Percentiles rank a stretch among this genome's conserved stretches.
phyloP scores from a whole-genome alignment of 768 basidiomycete genomes.

The Hygrophorus pudorinus region DNA sequence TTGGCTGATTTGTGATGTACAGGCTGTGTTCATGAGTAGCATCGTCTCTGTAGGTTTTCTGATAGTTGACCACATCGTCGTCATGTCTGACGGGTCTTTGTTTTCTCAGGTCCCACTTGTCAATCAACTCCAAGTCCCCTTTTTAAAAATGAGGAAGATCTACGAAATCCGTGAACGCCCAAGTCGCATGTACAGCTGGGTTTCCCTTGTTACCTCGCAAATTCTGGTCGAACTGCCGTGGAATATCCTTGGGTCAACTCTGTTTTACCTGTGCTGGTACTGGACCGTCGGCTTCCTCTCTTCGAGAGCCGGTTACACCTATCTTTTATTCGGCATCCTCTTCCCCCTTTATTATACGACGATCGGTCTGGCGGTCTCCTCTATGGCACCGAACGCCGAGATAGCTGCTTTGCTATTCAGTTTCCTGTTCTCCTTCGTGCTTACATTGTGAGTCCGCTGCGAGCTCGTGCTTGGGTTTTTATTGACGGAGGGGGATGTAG shows the following conservation, averaged over 20 bases:
- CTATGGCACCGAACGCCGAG: constrained; percentile 50
- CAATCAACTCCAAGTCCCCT: constrained; percentile 56
- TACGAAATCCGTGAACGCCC: constrained; percentile 63
- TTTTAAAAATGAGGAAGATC: constrained; percentile 48
- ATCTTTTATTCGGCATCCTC: constrained; percentile 37
- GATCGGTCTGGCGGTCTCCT: constrained; percentile 48
- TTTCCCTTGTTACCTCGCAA: constrained; percentile 44
- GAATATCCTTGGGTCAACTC: constrained; percentile 48
- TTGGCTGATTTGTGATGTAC: neutral
- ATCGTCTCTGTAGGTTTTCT: constrained; percentile 19
- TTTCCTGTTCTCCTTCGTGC: constrained; percentile 50
- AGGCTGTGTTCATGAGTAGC: constrained; percentile 51
- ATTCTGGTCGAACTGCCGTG: constrained; percentile 52
- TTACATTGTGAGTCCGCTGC: constrained; percentile 42
- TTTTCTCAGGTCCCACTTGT: constrained; percentile 33
- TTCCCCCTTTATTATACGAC: constrained; percentile 62
- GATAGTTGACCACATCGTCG: too few relatives aligned
- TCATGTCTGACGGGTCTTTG: constrained; percentile 10
- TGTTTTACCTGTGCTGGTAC: constrained; percentile 67
- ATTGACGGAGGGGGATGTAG: constrained; percentile 20
- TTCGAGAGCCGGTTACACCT: constrained; percentile 48
- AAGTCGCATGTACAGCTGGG: constrained; percentile 57
- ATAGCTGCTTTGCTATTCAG: constrained; percentile 50
- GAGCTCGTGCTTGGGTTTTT: constrained; percentile 5
- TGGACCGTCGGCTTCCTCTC: constrained; percentile 57